These are phyloP conservation scores for Rosa hybrid DNA, from an alignment of 331 rosid genomes.

Conservation along the genomic window DNA sequence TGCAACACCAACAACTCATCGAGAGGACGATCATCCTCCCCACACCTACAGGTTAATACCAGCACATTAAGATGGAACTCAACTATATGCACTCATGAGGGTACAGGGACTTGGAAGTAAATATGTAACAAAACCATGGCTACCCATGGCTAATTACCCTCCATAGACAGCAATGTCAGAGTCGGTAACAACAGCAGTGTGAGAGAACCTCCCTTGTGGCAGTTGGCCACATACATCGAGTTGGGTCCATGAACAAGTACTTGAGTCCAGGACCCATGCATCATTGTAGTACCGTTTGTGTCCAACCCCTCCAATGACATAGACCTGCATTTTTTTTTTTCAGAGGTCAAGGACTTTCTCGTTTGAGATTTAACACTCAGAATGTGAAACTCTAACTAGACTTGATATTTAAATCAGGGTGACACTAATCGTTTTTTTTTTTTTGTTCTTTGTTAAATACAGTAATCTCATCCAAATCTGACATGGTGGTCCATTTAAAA, in stretches of 20 bases:
- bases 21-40: constrained; percentile 94
- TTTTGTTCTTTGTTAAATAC: too few relatives aligned
- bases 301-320: constrained; percentile 92
- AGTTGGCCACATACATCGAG: constrained; percentile 69
- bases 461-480: neutral
- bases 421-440: neutral
- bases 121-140: too few relatives aligned
- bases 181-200: constrained; percentile 76
- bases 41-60: constrained; percentile 57
- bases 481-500: neutral
- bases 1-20: constrained; percentile 79
- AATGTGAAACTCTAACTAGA: neutral
- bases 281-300: constrained; percentile 81
- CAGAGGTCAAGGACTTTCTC: neutral
- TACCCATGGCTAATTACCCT: constrained; percentile 51
- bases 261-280: constrained; percentile 80
- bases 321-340: constrained; percentile 45
- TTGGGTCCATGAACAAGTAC: constrained; percentile 73
- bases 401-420: neutral
- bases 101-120: neutral
- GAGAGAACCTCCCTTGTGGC: constrained; percentile 95
- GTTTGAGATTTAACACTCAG: neutral
- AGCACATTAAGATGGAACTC: neutral
- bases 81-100: neutral
- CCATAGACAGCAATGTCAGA: constrained; percentile 75